phyloP scores from a whole-genome alignment of 2,329 filamentous ascomycete genomes.

The Pyrenophora teres region DNA sequence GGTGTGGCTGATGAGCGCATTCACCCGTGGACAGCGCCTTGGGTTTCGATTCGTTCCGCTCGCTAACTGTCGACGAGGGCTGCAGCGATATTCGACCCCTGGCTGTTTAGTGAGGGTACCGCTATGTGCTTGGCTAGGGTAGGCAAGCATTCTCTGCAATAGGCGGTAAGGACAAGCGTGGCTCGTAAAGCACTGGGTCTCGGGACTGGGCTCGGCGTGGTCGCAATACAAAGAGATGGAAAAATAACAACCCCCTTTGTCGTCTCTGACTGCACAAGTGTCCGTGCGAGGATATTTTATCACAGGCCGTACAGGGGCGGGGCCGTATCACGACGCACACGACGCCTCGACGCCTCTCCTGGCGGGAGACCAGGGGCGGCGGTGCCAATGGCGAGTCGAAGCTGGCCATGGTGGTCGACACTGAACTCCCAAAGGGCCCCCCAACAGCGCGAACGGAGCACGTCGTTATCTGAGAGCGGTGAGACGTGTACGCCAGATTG shows the following conservation, averaged over 20 bases:
- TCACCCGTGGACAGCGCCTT: slow-evolving; percentile 18
- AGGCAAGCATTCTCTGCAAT: not conserved
- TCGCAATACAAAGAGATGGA: slow-evolving; percentile 8
- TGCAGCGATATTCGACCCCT: slow-evolving; percentile 20
- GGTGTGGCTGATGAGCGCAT: slow-evolving; percentile 29
- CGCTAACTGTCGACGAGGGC: slow-evolving; percentile 34
- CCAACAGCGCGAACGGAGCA: slow-evolving; percentile 11
- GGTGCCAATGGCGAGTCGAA: slow-evolving; percentile 28
- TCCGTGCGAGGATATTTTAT: slow-evolving; percentile 25
- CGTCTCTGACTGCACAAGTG: slow-evolving; percentile 11
- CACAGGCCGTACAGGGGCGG: slow-evolving; percentile 25
- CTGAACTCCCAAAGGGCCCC: slow-evolving; percentile 13
- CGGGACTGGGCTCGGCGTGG: not conserved
- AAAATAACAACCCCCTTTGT: slow-evolving; percentile 24
- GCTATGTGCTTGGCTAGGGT: not conserved
- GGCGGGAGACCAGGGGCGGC: slow-evolving; percentile 9
- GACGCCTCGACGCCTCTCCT: slow-evolving; percentile 17
- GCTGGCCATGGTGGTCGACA: slow-evolving; percentile 15
- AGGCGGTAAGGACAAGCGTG: not conserved
- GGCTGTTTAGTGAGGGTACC: slow-evolving; percentile 8
- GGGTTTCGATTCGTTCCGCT: slow-evolving; percentile 25
- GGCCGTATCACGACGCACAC: slow-evolving; percentile 25
- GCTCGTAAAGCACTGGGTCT: not conserved
- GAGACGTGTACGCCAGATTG: slow-evolving; percentile 22
- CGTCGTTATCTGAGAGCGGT: slow-evolving; percentile 25